Base-by-base conservation (phyloP, 1,284 basidiomycete species). In the Cryptococcus neoformans region DNA sequence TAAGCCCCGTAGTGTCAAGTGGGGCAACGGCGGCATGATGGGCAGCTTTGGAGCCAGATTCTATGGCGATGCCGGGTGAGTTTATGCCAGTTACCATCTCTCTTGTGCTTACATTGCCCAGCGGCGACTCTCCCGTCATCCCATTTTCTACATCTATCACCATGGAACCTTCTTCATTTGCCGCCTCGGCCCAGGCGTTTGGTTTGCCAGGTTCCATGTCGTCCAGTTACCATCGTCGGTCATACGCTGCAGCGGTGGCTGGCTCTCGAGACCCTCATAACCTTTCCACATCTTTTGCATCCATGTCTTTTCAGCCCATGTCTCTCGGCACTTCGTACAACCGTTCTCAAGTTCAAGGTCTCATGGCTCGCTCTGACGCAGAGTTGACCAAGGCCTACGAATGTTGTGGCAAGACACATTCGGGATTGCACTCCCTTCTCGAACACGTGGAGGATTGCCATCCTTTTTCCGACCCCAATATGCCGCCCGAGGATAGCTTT, bases 371-470 rank as follows among this genome's bases (percentile, higher is more conserved):
- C 39, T 64, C 68, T 35, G 74, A 76, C 45, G 70, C 70, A 3
- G 74, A 76, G 56, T 54, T 69, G 42, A 70, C 68, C 34, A 62
- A 71, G 48, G 62, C 64, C 42, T 76, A 76, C 64, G 67, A 71
- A 49, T 76, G 74, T 58, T 76, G 74, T 44, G 67, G 67, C 7
- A 59, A 60, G 36, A 64, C 61, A 8, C 69, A 70, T 56, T 57
- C 56, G 11, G 72, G 72, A 3, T 57, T 76, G n/a, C 74, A 76
- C 52, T 70, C 65, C 7, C 56, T 76, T 14, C 56, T 75, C 38
- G 74, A 76, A 55, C 74, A 76, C 48, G 72, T 76, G 40, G 74
- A 76, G 54, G 74, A 76, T 48, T 64, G 65, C 40, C 74, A 75
- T 56, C 72, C 72, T 10, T 70, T 68, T 60, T 51, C 58, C 5